phyloP scores from a whole-genome alignment of 2,329 filamentous ascomycete genomes.

The Penicillium sp. region DNA sequence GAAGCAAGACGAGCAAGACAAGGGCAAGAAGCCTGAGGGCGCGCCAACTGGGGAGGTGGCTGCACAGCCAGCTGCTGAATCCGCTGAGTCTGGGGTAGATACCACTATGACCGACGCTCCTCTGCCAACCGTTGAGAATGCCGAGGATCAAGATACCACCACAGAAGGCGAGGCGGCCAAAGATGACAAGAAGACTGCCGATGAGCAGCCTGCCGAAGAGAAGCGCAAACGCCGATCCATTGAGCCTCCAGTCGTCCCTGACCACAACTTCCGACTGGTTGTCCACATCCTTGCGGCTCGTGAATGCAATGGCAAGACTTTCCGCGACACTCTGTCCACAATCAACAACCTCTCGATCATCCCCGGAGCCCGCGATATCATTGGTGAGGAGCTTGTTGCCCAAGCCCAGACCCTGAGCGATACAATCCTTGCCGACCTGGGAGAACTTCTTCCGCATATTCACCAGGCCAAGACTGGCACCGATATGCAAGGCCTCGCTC shows the following conservation, averaged over 20 bases:
- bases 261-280: slow-evolving; percentile 88
- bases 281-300: slow-evolving; percentile 94
- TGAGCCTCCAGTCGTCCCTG: slow-evolving; percentile 80
- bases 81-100: slow-evolving; percentile 37
- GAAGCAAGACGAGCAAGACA: slow-evolving; percentile 53
- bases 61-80: slow-evolving; percentile 26
- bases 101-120: slow-evolving; percentile 43
- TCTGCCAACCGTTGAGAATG: slow-evolving; percentile 31
- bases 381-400: slow-evolving; percentile 87
- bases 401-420: slow-evolving; percentile 84
- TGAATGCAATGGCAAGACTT: slow-evolving; percentile 96
- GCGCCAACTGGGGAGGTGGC: slow-evolving; percentile 17
- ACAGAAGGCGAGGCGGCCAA: slow-evolving; percentile 39
- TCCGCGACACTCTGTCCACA: slow-evolving; percentile 96
- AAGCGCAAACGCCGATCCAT: slow-evolving; percentile 64
- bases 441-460: slow-evolving; percentile 83
- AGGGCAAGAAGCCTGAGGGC: slow-evolving; percentile 40
- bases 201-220: slow-evolving; percentile 16
- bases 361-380: slow-evolving; percentile 82
- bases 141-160: slow-evolving; percentile 31
- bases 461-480: slow-evolving; percentile 83
- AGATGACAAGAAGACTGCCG: not conserved
- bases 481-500: slow-evolving; percentile 90
- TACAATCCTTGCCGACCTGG: slow-evolving; percentile 80
- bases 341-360: slow-evolving; percentile 97